Percentiles rank a stretch among this genome's conserved stretches.
Conservation (phyloP, 2,329 filamentous ascomycete genomes). For the Beauveria varroae region DNA sequence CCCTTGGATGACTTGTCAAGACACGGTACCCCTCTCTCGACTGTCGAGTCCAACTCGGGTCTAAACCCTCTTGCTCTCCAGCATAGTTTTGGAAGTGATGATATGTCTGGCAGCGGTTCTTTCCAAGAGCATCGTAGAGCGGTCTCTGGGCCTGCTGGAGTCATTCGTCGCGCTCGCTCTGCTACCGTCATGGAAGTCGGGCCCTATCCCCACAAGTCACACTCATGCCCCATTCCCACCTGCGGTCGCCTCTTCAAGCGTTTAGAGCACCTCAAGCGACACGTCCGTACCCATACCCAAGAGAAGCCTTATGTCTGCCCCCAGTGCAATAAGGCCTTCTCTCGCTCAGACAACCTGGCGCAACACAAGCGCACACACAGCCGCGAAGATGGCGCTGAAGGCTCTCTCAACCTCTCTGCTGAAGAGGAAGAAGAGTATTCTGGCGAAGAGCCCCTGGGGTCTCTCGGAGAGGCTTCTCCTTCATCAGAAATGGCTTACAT, state of each 20-base stretch:
- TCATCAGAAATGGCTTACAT: slow-evolving; percentile 60
- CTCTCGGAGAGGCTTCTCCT: slow-evolving; percentile 71
- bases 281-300: slow-evolving; percentile 98
- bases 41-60: slow-evolving; percentile 73
- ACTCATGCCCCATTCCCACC: slow-evolving; percentile 97
- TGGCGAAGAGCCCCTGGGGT: slow-evolving; percentile 76
- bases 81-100: slow-evolving; percentile 52
- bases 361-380: slow-evolving; percentile 83
- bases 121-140: slow-evolving; percentile 50
- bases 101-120: slow-evolving; percentile 9
- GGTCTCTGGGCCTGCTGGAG: slow-evolving; percentile 64
- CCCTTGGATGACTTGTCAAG: slow-evolving; percentile 66
- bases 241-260: slow-evolving; percentile 97
- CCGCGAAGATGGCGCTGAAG: slow-evolving; percentile 54
- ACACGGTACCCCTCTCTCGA: slow-evolving; percentile 82
- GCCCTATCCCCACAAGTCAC: slow-evolving; percentile 94
- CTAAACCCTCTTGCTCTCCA: slow-evolving; percentile 63
- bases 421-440: slow-evolving; percentile 79
- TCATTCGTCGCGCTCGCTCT: slow-evolving; percentile 82
- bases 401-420: slow-evolving; percentile 57
- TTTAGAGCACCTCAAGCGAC: slow-evolving; percentile 95
- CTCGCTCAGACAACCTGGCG: slow-evolving; percentile 95
- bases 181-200: slow-evolving; percentile 95
- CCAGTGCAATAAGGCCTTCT: slow-evolving; percentile 98
- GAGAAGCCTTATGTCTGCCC: slow-evolving; percentile 97